A percentile compares a stretch with the other conserved stretches of the same genome.
Evolutionary conservation across 352 stramenopile species (phyloP).

Genomic region (Peronospora farinosa): DNA sequence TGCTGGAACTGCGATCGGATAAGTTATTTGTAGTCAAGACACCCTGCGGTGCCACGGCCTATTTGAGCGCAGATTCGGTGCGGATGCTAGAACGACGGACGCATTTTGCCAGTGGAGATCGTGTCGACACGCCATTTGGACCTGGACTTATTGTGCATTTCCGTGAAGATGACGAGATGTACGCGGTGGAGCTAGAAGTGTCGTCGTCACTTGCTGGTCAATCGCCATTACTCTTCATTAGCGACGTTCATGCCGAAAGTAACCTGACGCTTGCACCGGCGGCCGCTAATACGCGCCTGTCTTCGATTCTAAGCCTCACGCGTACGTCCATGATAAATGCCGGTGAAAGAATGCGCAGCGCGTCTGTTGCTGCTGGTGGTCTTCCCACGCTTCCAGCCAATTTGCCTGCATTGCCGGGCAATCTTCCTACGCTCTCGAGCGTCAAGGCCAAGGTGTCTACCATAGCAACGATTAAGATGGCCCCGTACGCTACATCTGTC

Average conservation of each 20-base stretch:
- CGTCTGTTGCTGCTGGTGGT: conserved; percentile 43
- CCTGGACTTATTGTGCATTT: conserved; percentile 39
- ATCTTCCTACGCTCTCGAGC: conserved; percentile 56
- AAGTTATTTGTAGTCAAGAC: conserved; percentile 58
- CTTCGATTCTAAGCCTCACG: conserved; percentile 67
- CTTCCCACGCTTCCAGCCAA: conserved; percentile 41
- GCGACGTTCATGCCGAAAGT: conserved; percentile 40
- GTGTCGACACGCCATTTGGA: conserved; percentile 50
- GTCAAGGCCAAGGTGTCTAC: conserved; percentile 63
- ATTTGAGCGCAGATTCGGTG: conserved; percentile 45
- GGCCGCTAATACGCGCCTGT: conserved; percentile 45
- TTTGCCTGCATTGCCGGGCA: conserved; percentile 28
- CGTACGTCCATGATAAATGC: conserved; percentile 64
- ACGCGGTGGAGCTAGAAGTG: conserved; percentile 47
- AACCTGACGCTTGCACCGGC: conserved; percentile 27
- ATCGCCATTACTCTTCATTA: conserved; percentile 42
- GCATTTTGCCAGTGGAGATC: conserved; percentile 43
- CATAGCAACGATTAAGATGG: conserved; percentile 66
- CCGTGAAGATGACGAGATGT: conserved; percentile 51
- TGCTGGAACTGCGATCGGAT: conserved; percentile 43
- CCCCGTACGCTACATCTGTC: conserved; percentile 33
- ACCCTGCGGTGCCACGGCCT: conserved; percentile 37
- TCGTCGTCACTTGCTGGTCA: conserved; percentile 16
- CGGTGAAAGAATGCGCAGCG: conserved; percentile 52
- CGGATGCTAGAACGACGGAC: conserved; percentile 44